phyloP scores from a whole-genome alignment of 1,284 basidiomycete genomes.

The Dichomitus squalens region DNA sequence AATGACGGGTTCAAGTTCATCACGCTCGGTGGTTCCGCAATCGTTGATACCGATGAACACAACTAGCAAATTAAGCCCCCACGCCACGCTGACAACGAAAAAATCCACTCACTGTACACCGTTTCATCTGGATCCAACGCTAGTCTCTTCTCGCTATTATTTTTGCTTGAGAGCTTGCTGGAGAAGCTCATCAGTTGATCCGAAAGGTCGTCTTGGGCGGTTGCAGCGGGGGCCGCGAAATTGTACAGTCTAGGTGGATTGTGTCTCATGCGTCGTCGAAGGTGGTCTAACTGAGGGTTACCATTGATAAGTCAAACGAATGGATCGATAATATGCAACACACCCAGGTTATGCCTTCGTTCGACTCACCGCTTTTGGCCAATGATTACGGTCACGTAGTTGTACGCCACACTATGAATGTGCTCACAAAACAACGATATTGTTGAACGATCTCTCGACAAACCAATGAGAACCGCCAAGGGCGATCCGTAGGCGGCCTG shows the following conservation, averaged over 20 bases:
- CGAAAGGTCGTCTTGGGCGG: slow-evolving; percentile 24
- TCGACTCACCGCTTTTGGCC: slow-evolving; percentile 6
- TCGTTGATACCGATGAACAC: slow-evolving; percentile 29
- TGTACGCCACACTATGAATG: background rate
- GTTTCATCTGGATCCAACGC: slow-evolving; percentile 10
- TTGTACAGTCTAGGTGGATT: slow-evolving; percentile 8
- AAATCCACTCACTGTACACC: background rate
- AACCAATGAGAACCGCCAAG: slow-evolving; percentile 12
- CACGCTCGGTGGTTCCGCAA: slow-evolving; percentile 19
- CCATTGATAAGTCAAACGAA: background rate
- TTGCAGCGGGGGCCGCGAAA: slow-evolving; percentile 22
- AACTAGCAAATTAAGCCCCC: slow-evolving; percentile 6
- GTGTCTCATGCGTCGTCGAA: background rate
- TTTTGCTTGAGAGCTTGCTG: slow-evolving; percentile 9
- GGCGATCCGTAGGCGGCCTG: slow-evolving; percentile 3
- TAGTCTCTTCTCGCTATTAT: background rate
- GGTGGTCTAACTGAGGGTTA: background rate
- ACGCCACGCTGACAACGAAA: background rate
- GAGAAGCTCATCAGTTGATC: slow-evolving; percentile 19
- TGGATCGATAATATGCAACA: background rate
- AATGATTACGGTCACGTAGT: background rate
- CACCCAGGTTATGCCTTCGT: slow-evolving; percentile 10
- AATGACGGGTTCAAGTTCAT: slow-evolving; percentile 24
- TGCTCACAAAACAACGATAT: slow-evolving; percentile 12
- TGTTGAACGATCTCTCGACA: background rate